phyloP scores from a whole-genome alignment of 257 asterid genomes.

The Datura wrightii region DNA sequence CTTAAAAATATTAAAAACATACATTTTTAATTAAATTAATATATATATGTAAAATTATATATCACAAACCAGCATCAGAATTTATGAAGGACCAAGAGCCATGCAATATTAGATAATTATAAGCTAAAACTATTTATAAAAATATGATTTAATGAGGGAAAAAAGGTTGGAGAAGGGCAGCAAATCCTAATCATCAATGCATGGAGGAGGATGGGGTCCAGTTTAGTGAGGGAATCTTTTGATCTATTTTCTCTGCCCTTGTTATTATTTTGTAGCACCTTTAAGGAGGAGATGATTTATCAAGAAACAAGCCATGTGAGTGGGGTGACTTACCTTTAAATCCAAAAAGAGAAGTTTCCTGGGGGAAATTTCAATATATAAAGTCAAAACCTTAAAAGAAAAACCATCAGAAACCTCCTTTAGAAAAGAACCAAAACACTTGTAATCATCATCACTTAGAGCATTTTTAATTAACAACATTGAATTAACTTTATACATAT shows the following conservation, averaged over 20 bases:
- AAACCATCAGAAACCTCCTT: slow-evolving; percentile 65
- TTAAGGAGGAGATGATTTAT: slow-evolving; percentile 38
- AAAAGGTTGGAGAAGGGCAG: slow-evolving; percentile 44
- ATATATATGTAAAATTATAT: too few relatives aligned
- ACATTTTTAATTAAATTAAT: too few relatives aligned
- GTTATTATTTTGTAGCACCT: neutral
- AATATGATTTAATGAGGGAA: neutral
- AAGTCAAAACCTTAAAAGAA: slow-evolving; percentile 34
- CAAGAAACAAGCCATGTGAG: slow-evolving; percentile 81
- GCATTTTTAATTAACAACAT: too few relatives aligned
- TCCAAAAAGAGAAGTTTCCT: slow-evolving; percentile 86
- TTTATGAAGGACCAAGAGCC: too few relatives aligned
- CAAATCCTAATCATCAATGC: slow-evolving; percentile 57
- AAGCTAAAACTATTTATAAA: too few relatives aligned
- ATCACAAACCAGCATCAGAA: too few relatives aligned
- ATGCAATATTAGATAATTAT: too few relatives aligned
- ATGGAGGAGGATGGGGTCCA: slow-evolving; percentile 58
- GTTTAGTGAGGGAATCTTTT: slow-evolving; percentile 55
- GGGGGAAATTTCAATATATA: slow-evolving; percentile 58
- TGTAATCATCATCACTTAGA: slow-evolving; percentile 19
- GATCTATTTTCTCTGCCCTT: slow-evolving; percentile 24
- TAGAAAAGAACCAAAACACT: slow-evolving; percentile 48
- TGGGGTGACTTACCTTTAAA: slow-evolving; percentile 78
- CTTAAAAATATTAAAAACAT: too few relatives aligned
- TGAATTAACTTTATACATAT: too few relatives aligned